Percentiles rank a stretch among this genome's conserved stretches.
These are phyloP conservation scores for Neurospora discreta DNA, from an alignment of 495 filamentous ascomycete species.

Conservation along the genomic window DNA sequence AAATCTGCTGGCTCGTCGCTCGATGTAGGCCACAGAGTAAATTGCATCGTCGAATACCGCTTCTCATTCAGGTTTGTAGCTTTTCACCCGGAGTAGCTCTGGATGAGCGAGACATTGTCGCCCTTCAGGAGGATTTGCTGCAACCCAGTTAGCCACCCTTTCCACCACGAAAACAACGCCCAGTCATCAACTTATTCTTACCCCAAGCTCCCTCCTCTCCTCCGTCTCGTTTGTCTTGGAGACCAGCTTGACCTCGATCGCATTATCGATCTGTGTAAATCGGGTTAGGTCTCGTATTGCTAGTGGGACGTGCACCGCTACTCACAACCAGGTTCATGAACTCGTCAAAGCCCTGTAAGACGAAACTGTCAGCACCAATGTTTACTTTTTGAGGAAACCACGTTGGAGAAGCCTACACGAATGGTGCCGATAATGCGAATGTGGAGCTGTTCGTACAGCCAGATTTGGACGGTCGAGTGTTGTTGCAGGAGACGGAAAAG, in stretches of 20 bases:
- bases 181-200: neutral
- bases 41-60: neutral
- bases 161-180: neutral
- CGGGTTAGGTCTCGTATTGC: neutral
- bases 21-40: neutral
- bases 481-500: conserved; percentile 94
- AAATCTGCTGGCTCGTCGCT: neutral
- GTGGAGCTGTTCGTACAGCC: conserved; percentile 90
- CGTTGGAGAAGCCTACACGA: conserved; percentile 44
- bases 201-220: conserved; percentile 66
- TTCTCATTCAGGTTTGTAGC: neutral
- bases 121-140: conserved; percentile 97
- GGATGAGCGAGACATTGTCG: conserved; percentile 93
- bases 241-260: conserved; percentile 78
- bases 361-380: neutral
- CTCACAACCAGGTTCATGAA: conserved; percentile 99
- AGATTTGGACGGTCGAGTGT: conserved; percentile 79
- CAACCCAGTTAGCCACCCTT: conserved; percentile 16
- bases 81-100: conserved; percentile 50
- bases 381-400: conserved; percentile 9
- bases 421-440: conserved; percentile 95
- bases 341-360: conserved; percentile 55
- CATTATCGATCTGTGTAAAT: conserved; percentile 54
- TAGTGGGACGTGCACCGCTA: conserved; percentile 12
- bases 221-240: conserved; percentile 69